phyloP scores from a whole-genome alignment of 2,329 filamentous ascomycete species.

The Aspergillus caelatus region DNA sequence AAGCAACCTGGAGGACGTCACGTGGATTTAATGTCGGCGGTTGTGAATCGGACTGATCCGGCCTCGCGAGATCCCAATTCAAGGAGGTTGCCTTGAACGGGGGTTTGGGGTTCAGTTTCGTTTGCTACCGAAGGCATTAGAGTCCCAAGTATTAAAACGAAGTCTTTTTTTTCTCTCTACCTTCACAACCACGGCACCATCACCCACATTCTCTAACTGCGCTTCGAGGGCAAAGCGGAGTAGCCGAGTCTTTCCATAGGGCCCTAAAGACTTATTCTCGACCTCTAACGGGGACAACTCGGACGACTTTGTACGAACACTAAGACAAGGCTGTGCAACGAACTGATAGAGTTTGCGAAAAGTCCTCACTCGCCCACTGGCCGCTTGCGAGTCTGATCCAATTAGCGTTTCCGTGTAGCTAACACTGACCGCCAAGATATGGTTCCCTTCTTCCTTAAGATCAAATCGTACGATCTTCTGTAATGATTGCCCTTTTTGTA shows the following conservation, averaged over 20 bases:
- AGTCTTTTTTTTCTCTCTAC: constrained; percentile 35
- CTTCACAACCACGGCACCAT: constrained; percentile 79
- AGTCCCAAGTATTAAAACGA: neutral
- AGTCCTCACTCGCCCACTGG: constrained; percentile 70
- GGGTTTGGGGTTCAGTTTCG: constrained; percentile 52
- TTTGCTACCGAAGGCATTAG: constrained; percentile 39
- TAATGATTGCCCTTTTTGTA: constrained; percentile 62
- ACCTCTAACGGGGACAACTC: constrained; percentile 55
- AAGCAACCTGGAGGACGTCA: constrained; percentile 68
- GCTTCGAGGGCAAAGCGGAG: constrained; percentile 79
- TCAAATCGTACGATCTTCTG: constrained; percentile 85
- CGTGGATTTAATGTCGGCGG: constrained; percentile 59
- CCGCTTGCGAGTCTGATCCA: constrained; percentile 47
- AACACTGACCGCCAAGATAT: constrained; percentile 90
- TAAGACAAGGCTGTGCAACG: constrained; percentile 84
- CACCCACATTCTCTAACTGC: constrained; percentile 92
- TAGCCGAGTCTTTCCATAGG: constrained; percentile 46
- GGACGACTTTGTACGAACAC: constrained; percentile 87
- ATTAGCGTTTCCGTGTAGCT: constrained; percentile 85
- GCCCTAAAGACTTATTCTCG: constrained; percentile 48
- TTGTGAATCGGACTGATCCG: constrained; percentile 33
- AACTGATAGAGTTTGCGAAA: constrained; percentile 98
- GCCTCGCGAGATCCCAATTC: constrained; percentile 55
- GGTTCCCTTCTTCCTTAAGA: constrained; percentile 89
- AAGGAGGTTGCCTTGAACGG: constrained; percentile 58